A percentile compares a stretch with the other conserved stretches of the same genome.
Evolutionary conservation across 2,329 filamentous ascomycete species (phyloP).

Genomic region (Aspergillus oerlinghausenensis): DNA sequence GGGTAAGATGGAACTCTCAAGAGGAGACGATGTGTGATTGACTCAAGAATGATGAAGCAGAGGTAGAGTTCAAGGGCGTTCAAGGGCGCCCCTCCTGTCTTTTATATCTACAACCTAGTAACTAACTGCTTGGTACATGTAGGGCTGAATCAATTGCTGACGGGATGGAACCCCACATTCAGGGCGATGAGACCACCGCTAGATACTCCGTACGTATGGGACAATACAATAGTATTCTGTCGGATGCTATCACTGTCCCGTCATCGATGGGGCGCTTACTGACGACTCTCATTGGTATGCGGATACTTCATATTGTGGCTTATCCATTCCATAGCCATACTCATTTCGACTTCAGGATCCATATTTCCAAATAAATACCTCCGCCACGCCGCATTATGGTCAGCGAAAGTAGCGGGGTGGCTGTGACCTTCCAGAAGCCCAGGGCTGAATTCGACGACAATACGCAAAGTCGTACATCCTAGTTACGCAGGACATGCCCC

Average conservation of each 20-base stretch:
- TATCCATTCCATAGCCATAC: background rate
- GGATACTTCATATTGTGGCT: background rate
- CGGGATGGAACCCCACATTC: background rate
- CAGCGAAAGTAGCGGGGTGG: background rate
- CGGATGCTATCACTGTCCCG: constrained; percentile 2
- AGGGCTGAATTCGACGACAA: background rate
- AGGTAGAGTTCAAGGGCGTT: constrained; percentile 1
- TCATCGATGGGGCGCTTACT: constrained; percentile 1
- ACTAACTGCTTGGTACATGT: background rate
- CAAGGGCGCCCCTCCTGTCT: constrained; percentile 3
- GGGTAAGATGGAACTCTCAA: background rate
- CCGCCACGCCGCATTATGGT: background rate
- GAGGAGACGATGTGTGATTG: constrained; percentile 3
- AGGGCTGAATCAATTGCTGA: background rate
- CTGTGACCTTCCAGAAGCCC: background rate
- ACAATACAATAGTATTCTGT: background rate
- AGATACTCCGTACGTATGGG: background rate
- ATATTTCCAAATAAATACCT: background rate
- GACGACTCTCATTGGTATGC: background rate
- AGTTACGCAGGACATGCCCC: background rate
- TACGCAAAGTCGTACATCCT: background rate
- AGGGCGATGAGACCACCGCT: constrained; percentile 1
- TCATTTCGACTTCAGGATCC: background rate
- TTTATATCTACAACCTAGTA: constrained; percentile 8
- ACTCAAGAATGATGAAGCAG: background rate